Base-by-base conservation (phyloP, 495 filamentous ascomycete species). In the Annulohypoxylon stygium region DNA sequence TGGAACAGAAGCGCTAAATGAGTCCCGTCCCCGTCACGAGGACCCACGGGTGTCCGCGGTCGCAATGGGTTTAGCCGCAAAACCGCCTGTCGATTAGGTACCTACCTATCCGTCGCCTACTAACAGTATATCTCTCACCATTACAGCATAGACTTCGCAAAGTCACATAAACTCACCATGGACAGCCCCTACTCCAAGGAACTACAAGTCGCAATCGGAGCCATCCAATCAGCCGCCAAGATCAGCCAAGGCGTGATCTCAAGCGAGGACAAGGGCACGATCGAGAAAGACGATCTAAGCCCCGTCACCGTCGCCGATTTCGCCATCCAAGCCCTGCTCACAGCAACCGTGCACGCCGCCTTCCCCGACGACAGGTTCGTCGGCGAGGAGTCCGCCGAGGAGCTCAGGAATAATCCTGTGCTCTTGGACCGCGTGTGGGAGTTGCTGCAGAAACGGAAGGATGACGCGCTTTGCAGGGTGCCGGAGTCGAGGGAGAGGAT, bases 251-350 rank as follows among this genome's bases (percentile, higher is more conserved):
- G 70, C 1, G 78, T 82, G 8, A 73, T 84, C 53, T 65, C 71
- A 8, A 57, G 69, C 12, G 70, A 76, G 18, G 76, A 81, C 65
- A 80, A 79, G 47, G 80, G 78, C 30, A 74, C 69, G 30, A 64
- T 84, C 20, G 77, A 80, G 54, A 92, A 92, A 74, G 83, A 81
- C 62, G 89, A 92, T 70, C 78, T 83, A 7, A 87, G 84, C 26
- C 88, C 89, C 6, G 89, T 91, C 30, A 91, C 90, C 2, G 84
- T 91, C n/a, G 89, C 88, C 74, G 90, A 92, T 71, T 91, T 91
- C 72, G 89, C 87, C 61, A 86, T 90, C 45, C 90, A 92, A 76
- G 87, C 89, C 18, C 79, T 91, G 3, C 84, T 92, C 25, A 87
- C 89, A 51, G 81, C 81, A 37, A 86, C 86, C 0, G 77, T 92